Evolutionary conservation across 2,329 filamentous ascomycete species (phyloP).

Genomic region (Fusarium anguioides): DNA sequence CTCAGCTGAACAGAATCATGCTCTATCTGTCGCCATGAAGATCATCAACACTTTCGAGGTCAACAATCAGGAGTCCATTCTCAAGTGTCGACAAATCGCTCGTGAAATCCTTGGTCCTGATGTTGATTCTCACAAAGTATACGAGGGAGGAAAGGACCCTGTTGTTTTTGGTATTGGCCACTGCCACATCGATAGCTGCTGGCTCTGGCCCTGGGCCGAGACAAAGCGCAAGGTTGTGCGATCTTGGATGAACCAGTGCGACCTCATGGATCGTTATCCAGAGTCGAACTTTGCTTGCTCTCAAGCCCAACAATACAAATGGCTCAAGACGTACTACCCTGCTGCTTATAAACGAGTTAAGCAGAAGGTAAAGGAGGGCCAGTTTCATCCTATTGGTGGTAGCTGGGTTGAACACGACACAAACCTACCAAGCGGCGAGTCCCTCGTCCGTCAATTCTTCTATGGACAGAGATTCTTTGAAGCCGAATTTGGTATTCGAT

Average conservation of each 20-base stretch:
- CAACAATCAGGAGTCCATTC: slow-evolving; percentile 80
- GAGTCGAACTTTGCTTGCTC: slow-evolving; percentile 94
- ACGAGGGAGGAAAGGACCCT: slow-evolving; percentile 77
- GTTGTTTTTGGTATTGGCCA: slow-evolving; percentile 92
- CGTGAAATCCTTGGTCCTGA: slow-evolving; percentile 83
- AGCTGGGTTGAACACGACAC: slow-evolving; percentile 99
- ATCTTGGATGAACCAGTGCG: slow-evolving; percentile 97
- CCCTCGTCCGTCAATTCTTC: slow-evolving; percentile 90
- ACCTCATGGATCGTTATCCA: slow-evolving; percentile 93
- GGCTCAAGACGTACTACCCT: slow-evolving; percentile 91
- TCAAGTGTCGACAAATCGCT: slow-evolving; percentile 84
- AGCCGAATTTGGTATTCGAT: slow-evolving; percentile 88
- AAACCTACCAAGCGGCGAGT: slow-evolving; percentile 96
- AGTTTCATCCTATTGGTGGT: slow-evolving; percentile 94
- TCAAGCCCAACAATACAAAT: slow-evolving; percentile 97
- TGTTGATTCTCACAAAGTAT: slow-evolving; percentile 86
- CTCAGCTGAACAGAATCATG: slow-evolving; percentile 89
- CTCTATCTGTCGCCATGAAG: slow-evolving; percentile 82
- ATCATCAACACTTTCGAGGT: slow-evolving; percentile 93
- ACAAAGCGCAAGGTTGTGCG: slow-evolving; percentile 96
- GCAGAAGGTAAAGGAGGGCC: slow-evolving; percentile 87
- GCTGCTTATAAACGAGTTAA: slow-evolving; percentile 91
- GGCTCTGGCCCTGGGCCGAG: slow-evolving; percentile 98
- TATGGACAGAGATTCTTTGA: slow-evolving; percentile 97
- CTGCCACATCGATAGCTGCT: slow-evolving; percentile 98